These are phyloP conservation scores for Plasmodium reichenowi DNA, from an alignment of 169 alveolate genomes.

Conservation along the genomic window DNA sequence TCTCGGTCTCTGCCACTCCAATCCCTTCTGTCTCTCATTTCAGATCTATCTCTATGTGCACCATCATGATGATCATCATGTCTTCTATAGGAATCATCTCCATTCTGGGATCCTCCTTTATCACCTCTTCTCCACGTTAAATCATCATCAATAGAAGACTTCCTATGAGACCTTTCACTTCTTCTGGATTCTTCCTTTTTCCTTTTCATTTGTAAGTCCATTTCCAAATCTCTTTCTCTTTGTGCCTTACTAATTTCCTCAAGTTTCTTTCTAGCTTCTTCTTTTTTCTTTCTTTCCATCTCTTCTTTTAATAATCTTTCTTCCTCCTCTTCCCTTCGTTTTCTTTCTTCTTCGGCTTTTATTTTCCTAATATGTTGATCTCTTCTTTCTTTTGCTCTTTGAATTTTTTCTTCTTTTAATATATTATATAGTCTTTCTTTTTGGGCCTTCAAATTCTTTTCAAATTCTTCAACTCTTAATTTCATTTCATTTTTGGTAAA, in stretches of 20 bases:
- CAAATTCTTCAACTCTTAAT: constrained; percentile 78
- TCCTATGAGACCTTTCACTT: constrained; percentile 36
- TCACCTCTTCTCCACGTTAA: constrained; percentile 63
- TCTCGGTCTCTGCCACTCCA: constrained; percentile 31
- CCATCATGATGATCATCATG: constrained; percentile 27
- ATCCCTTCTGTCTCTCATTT: constrained; percentile 30
- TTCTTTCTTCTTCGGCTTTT: constrained; percentile 85
- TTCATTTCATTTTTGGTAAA: constrained; percentile 77
- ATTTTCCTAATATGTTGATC: constrained; percentile 80
- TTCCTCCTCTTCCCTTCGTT: constrained; percentile 87
- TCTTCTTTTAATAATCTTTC: constrained; percentile 83
- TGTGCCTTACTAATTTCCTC: constrained; percentile 77
- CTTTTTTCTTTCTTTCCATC: constrained; percentile 79
- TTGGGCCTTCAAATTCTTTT: constrained; percentile 76
- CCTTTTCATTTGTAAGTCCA: constrained; percentile 72
- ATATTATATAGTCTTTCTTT: constrained; percentile 49
- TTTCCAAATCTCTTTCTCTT: constrained; percentile 80
- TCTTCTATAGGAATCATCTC: constrained; percentile 33
- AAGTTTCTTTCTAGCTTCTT: constrained; percentile 80
- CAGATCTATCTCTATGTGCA: constrained; percentile 34
- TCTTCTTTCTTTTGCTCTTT: constrained; percentile 86
- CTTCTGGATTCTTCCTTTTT: constrained; percentile 65
- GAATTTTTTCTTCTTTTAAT: constrained; percentile 83
- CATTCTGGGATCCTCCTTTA: constrained; percentile 43
- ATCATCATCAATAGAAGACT: constrained; percentile 62